Conservation (phyloP, 2,329 filamentous ascomycete species). For the Teratosphaeria viscida region DNA sequence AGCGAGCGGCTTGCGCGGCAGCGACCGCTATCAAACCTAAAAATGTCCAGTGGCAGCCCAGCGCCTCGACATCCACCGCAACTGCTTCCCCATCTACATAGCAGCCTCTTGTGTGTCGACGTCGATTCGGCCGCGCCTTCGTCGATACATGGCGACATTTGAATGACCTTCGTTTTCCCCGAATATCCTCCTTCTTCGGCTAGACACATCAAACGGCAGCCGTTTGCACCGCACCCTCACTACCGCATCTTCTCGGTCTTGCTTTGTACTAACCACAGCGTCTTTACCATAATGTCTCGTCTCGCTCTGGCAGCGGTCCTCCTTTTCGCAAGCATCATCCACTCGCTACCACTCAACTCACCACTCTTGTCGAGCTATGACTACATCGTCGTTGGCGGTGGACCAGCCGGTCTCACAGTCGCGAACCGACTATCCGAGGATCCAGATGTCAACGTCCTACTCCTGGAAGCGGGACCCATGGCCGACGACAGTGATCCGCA, state of each 20-base stretch:
- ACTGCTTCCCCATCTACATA: neutral
- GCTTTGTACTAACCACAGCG: neutral
- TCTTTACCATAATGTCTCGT: neutral
- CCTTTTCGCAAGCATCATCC: neutral
- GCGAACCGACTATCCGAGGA: conserved; percentile 24
- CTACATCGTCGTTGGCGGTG: conserved; percentile 20
- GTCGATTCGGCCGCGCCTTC: neutral
- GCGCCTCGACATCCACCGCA: neutral
- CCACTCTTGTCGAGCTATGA: conserved; percentile 20
- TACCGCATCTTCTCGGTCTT: neutral
- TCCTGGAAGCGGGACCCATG: conserved; percentile 22
- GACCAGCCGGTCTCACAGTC: conserved; percentile 20
- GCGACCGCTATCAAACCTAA: neutral
- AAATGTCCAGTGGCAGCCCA: neutral
- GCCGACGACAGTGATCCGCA: conserved; percentile 13
- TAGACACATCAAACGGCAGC: neutral
- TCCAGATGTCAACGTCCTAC: conserved; percentile 18
- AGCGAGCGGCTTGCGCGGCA: neutral
- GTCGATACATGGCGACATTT: neutral
- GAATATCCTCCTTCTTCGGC: neutral
- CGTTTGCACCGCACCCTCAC: neutral
- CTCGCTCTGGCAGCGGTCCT: neutral
- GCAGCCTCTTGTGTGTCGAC: neutral
- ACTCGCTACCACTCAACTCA: conserved; percentile 18
- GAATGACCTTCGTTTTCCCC: neutral